Base-by-base conservation (phyloP, 2,329 filamentous ascomycete genomes). In the Talaromyces amestolkiae region DNA sequence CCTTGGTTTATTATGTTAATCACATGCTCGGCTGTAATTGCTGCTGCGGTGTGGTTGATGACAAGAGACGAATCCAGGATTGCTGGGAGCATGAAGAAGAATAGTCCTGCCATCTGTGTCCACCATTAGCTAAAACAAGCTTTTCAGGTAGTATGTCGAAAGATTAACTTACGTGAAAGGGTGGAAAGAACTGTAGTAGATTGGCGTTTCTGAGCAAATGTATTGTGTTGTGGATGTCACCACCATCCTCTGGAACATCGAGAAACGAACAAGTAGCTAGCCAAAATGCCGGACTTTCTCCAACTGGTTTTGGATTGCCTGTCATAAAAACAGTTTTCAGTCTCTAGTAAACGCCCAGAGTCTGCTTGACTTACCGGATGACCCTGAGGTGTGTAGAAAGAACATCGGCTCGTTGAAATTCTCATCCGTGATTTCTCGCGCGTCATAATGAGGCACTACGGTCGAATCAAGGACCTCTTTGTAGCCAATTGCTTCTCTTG, bases 301-400 rank as follows among this genome's bases (percentile, higher is more conserved):
- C 63, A 24, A 67, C 22, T 39, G 66, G 66, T 22, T 67, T 67
- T 9, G 66, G 66, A 47, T 67, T 67, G 2, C 66, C 66, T 67
- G 22, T 15, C 22, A 5, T 24, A 15, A 24, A 15, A 13, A 8
- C 13, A 3, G 1, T 10, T 17, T 8, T 56, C 3, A 63, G 53
- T 19, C 31, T 27, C 15, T 17, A 10, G 43, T 27, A 9, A 56
- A 0, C 3, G 3, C 9, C 5, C 10, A 10, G 1, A 37, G 9
- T 5, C 10, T 39, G 11, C 2, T 11, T 24, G 7, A 65, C 59
- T 37, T 33, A 67, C 66, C 63, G 47, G 66, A 67, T 31, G 66
- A 65, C 9, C 66, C 66, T n/a, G 66, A 67, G 1, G 66, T 67
- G 13, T 67, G 66, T 11, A 67, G 31, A 13, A 59, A 33, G 19